Percentiles rank a stretch among this genome's conserved stretches.
These are phyloP conservation scores for Boletus patriciae DNA, from an alignment of 768 basidiomycete species.

Conservation along the genomic window DNA sequence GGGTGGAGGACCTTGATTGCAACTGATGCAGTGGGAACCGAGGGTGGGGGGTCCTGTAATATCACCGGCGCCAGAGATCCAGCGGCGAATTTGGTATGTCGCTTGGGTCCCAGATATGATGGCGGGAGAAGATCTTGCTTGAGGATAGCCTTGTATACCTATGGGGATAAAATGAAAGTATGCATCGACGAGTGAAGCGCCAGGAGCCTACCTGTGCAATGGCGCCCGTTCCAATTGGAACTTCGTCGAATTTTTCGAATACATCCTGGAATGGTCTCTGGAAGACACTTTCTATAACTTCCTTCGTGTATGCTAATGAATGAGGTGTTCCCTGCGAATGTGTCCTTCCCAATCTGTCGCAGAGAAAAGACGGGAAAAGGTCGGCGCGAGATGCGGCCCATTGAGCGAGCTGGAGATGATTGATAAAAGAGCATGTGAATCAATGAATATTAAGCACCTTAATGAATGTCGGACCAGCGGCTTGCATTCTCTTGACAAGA, in stretches of 20 bases:
- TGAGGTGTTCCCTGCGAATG: slow-evolving; percentile 90
- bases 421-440: slow-evolving; percentile 9
- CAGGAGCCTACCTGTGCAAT: slow-evolving; percentile 71
- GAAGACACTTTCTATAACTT: slow-evolving; percentile 82
- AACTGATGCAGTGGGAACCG: slow-evolving; percentile 80
- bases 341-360: slow-evolving; percentile 77
- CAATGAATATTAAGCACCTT: slow-evolving; percentile 57
- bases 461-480: slow-evolving; percentile 94
- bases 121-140: slow-evolving; percentile 83
- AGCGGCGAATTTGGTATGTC: slow-evolving; percentile 46
- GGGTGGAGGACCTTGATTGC: slow-evolving; percentile 98
- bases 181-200: not conserved
- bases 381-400: slow-evolving; percentile 98
- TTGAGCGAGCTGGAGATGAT: slow-evolving; percentile 73
- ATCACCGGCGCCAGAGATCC: slow-evolving; percentile 54
- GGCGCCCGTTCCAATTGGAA: slow-evolving; percentile 96
- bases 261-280: slow-evolving; percentile 80
- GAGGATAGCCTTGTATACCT: slow-evolving; percentile 90
- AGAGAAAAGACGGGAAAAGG: slow-evolving; percentile 85
- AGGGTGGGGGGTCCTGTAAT: slow-evolving; percentile 56
- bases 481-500: slow-evolving; percentile 85
- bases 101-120: slow-evolving; percentile 77
- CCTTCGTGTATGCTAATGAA: slow-evolving; percentile 72
- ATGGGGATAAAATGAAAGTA: not conserved
- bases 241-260: slow-evolving; percentile 84